Conservation (phyloP, 164 flowering plant species). For the Annona squamosa region DNA sequence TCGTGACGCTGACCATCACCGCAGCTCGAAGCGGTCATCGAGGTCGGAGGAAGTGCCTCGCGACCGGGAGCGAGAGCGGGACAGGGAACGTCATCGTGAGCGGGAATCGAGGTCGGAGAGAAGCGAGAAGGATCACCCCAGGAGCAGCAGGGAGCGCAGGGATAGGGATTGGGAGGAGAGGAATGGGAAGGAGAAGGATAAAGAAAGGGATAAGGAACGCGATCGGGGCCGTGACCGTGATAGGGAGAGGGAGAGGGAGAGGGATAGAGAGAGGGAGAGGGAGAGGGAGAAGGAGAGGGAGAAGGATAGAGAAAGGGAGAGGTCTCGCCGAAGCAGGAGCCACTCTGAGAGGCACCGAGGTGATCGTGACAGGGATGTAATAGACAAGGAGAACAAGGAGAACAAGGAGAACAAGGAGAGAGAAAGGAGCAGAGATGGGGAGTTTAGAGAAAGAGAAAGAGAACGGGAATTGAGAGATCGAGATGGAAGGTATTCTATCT, state of each 20-base stretch:
- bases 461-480: constrained; percentile 48
- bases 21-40: constrained; percentile 29
- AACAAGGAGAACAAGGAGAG: constrained; percentile 26
- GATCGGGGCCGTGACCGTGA: constrained; percentile 51
- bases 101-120: constrained; percentile 32
- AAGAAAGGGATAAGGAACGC: constrained; percentile 28
- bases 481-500: constrained; percentile 53
- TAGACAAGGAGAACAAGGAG: constrained; percentile 32
- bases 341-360: constrained; percentile 15
- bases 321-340: constrained; percentile 60
- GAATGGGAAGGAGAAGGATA: constrained; percentile 37
- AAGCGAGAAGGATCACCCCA: constrained; percentile 39
- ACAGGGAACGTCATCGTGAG: constrained; percentile 36
- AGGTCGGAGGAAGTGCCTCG: constrained; percentile 31
- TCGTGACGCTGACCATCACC: constrained; percentile 20
- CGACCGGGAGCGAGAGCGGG: constrained; percentile 14
- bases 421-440: constrained; percentile 50
- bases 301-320: constrained; percentile 12
- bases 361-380: constrained; percentile 27
- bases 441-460: constrained; percentile 36
- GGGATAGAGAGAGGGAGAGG: constrained; percentile 30
- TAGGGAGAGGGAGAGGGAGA: constrained; percentile 30
- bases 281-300: constrained; percentile 18
- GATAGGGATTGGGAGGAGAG: constrained; percentile 30
- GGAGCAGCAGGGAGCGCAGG: constrained; percentile 43